These are phyloP conservation scores for Exophiala viscosa DNA, from an alignment of 2,329 filamentous ascomycete genomes.

Conservation along the genomic window DNA sequence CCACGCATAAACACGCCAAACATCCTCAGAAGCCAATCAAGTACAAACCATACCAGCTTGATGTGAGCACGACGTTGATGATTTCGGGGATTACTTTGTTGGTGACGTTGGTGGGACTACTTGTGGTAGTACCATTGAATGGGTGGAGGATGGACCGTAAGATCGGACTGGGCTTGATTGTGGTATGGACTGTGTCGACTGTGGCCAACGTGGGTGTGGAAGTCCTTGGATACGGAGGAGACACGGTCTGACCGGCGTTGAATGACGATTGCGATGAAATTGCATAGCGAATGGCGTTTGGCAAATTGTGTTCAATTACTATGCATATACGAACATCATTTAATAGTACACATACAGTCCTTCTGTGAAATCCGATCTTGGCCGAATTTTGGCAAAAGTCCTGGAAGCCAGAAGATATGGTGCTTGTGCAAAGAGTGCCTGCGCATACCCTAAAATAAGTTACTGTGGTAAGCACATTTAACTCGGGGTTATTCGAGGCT, in stretches of 20 bases:
- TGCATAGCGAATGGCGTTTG: slow-evolving; percentile 1
- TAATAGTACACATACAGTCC: not conserved
- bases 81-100: slow-evolving; percentile 82
- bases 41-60: slow-evolving; percentile 76
- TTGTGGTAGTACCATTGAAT: slow-evolving; percentile 79
- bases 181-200: slow-evolving; percentile 76
- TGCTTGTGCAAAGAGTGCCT: no score
- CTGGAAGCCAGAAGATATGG: no score
- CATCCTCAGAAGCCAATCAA: slow-evolving; percentile 62
- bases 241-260: slow-evolving; percentile 1
- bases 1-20: slow-evolving; percentile 61
- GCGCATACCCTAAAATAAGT: no score
- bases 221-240: slow-evolving; percentile 38
- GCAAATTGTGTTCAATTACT: not conserved
- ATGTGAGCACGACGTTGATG: slow-evolving; percentile 78
- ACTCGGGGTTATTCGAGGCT: no score
- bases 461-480: no score
- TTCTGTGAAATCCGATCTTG: not conserved
- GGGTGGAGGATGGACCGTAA: slow-evolving; percentile 78
- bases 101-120: slow-evolving; percentile 70
- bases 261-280: not conserved
- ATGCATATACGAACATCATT: not conserved
- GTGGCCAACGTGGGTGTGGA: slow-evolving; percentile 78
- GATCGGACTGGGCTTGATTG: slow-evolving; percentile 78
- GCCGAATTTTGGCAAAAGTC: not conserved